phyloP scores from a whole-genome alignment of 2,329 filamentous ascomycete genomes.

The Penicillium brasilianum region DNA sequence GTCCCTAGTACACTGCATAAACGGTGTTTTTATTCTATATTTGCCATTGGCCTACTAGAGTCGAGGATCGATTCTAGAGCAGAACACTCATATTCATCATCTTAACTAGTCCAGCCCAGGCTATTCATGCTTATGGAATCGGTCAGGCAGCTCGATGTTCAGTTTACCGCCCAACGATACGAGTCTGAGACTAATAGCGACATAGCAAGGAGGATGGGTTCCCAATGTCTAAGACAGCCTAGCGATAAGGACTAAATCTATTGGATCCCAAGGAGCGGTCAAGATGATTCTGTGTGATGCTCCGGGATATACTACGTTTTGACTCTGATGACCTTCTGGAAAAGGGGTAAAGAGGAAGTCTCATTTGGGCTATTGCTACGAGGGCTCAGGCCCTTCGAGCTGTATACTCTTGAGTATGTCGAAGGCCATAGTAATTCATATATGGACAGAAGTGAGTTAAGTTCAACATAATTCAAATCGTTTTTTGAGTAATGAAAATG shows the following conservation, averaged over 20 bases:
- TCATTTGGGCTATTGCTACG: slow-evolving; percentile 26
- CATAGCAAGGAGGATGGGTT: slow-evolving; percentile 19
- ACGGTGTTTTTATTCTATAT: slow-evolving; percentile 12
- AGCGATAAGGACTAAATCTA: background rate
- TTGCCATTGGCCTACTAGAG: background rate
- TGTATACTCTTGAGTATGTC: background rate
- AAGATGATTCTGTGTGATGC: slow-evolving; percentile 18
- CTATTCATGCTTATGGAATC: background rate
- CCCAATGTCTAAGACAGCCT: slow-evolving; percentile 32
- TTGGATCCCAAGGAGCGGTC: slow-evolving; percentile 29
- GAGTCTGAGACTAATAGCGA: slow-evolving; percentile 18
- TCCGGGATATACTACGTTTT: slow-evolving; percentile 8
- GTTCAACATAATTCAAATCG: background rate
- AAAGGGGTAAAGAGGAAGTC: slow-evolving; percentile 20
- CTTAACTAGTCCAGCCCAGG: slow-evolving; percentile 2
- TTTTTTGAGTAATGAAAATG: background rate
- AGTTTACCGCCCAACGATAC: slow-evolving; percentile 10
- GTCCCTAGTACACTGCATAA: slow-evolving; percentile 16
- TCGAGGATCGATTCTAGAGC: slow-evolving; percentile 12
- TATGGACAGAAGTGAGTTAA: background rate
- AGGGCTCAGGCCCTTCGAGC: slow-evolving; percentile 18
- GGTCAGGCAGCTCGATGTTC: slow-evolving; percentile 8
- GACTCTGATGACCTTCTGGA: slow-evolving; percentile 20
- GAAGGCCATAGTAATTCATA: background rate
- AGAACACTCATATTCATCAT: background rate